phyloP scores from a whole-genome alignment of 2,329 filamentous ascomycete genomes.

The Claviceps lovelessii region DNA sequence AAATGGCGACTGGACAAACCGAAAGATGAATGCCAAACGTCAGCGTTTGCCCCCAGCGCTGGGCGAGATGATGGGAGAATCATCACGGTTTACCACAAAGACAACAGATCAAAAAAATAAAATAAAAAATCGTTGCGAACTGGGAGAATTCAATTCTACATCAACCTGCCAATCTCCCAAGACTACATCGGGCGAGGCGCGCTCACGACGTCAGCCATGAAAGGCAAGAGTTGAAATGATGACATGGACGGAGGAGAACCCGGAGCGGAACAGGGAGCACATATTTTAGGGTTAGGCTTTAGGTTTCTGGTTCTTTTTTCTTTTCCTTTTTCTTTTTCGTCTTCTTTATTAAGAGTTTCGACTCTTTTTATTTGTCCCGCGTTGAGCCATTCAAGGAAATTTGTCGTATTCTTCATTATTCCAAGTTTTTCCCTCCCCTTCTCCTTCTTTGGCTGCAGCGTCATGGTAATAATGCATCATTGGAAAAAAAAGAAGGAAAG shows the following conservation, averaged over 20 bases:
- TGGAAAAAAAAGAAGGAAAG: neutral
- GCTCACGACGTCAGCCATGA: slow-evolving; percentile 8
- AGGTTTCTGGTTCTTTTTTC: neutral
- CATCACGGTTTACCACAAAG: neutral
- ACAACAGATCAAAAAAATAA: neutral
- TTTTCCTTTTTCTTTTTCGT: slow-evolving; percentile 1
- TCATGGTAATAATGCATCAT: neutral
- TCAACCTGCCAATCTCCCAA: no score
- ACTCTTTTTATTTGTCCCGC: slow-evolving; percentile 5
- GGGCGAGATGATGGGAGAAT: neutral
- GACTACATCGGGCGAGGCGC: neutral
- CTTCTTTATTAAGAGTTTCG: neutral
- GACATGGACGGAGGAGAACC: neutral
- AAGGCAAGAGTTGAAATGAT: slow-evolving; percentile 2
- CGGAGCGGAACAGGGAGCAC: neutral
- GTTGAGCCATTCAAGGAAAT: slow-evolving; percentile 6
- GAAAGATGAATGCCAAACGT: neutral
- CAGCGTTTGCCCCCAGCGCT: neutral
- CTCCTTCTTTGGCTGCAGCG: neutral
- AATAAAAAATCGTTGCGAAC: neutral
- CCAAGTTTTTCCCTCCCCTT: neutral
- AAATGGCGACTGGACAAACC: neutral
- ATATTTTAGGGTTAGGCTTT: neutral
- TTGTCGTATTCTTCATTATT: neutral
- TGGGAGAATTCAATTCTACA: neutral